phyloP scores from a whole-genome alignment of 192 early-diverging fungal genomes.

The Paraglomus occultum region DNA sequence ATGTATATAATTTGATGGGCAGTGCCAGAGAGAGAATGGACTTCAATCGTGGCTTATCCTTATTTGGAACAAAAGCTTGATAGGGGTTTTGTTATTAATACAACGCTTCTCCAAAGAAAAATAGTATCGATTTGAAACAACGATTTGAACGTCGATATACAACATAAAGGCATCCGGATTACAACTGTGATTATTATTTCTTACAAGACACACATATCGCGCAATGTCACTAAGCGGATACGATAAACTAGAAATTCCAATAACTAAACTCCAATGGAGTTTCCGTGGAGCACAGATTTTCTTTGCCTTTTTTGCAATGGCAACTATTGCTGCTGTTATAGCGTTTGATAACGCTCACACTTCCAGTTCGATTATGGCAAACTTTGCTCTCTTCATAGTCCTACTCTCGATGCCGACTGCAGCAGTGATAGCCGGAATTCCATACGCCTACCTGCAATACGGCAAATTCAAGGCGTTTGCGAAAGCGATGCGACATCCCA shows the following conservation, averaged over 20 bases:
- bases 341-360: slow-evolving; percentile 20
- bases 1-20: too few relatives aligned
- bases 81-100: too few relatives aligned
- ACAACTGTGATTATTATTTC: too few relatives aligned
- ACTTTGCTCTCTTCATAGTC: slow-evolving; percentile 9
- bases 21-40: too few relatives aligned
- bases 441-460: slow-evolving; percentile 15
- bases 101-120: too few relatives aligned
- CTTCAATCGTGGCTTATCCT: too few relatives aligned
- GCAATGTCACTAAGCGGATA: neutral
- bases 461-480: slow-evolving; percentile 19
- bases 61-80: too few relatives aligned
- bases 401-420: slow-evolving; percentile 8
- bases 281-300: slow-evolving; percentile 22
- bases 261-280: slow-evolving; percentile 30
- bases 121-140: too few relatives aligned
- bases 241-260: slow-evolving; percentile 25
- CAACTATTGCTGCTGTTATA: slow-evolving; percentile 17
- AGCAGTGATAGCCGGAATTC: slow-evolving; percentile 13
- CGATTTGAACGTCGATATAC: too few relatives aligned
- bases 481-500: slow-evolving; percentile 12
- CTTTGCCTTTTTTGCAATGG: slow-evolving; percentile 24
- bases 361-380: slow-evolving; percentile 9
- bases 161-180: too few relatives aligned
- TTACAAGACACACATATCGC: too few relatives aligned